phyloP scores from a whole-genome alignment of 345 rosid species.

The Hypericum perforatum region DNA sequence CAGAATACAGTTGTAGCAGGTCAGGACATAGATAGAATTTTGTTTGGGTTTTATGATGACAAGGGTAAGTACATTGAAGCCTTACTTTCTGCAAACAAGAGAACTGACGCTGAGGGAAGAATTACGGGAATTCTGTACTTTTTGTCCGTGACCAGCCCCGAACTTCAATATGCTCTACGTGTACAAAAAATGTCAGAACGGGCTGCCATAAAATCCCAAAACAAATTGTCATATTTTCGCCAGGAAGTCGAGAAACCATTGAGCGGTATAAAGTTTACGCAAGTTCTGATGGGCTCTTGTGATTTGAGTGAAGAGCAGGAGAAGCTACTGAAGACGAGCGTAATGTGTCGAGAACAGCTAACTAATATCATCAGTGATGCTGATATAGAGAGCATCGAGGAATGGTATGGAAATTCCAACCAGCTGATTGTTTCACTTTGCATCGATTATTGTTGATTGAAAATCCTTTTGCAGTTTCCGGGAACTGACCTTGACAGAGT shows the following conservation, averaged over 20 bases:
- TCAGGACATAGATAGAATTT: conserved; percentile 44
- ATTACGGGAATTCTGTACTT: conserved; percentile 62
- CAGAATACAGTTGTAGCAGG: conserved; percentile 49
- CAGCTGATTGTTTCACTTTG: background rate
- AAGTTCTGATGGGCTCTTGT: conserved; percentile 39
- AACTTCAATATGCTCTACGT: conserved; percentile 65
- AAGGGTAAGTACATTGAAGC: conserved; percentile 57
- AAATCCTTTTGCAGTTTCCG: conserved; percentile 37
- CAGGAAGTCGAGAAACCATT: conserved; percentile 48
- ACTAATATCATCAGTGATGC: conserved; percentile 48
- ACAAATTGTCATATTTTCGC: conserved; percentile 57
- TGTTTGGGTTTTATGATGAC: conserved; percentile 54
- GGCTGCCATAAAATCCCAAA: conserved; percentile 42
- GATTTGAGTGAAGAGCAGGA: conserved; percentile 49
- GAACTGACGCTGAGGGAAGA: conserved; percentile 47
- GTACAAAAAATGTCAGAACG: conserved; percentile 65
- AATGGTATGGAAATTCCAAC: conserved; percentile 38
- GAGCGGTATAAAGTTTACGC: conserved; percentile 46
- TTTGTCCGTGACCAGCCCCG: conserved; percentile 67
- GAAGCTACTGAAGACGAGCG: conserved; percentile 38
- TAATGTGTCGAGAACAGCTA: conserved; percentile 59
- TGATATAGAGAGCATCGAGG: conserved; percentile 61
- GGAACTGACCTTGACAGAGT: conserved; percentile 39
- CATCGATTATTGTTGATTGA: conserved; percentile 6
- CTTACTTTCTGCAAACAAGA: conserved; percentile 53